phyloP scores from a whole-genome alignment of 768 basidiomycete species.

The Suillus occidentalis region DNA sequence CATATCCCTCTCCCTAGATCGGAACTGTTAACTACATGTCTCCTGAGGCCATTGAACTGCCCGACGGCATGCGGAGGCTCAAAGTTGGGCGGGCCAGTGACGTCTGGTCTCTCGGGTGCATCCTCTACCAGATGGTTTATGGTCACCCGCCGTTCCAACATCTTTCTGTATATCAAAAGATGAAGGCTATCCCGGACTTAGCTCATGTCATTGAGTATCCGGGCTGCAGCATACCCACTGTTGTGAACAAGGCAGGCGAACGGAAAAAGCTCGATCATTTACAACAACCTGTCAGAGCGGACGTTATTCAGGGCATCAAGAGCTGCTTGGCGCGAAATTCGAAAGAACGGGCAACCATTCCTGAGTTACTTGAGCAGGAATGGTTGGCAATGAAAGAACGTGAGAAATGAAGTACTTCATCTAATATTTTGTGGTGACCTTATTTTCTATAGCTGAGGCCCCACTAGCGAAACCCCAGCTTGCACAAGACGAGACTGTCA shows the following conservation, averaged over 20 bases:
- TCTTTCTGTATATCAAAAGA: constrained; percentile 81
- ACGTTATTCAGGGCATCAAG: constrained; percentile 82
- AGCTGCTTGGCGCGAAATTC: constrained; percentile 77
- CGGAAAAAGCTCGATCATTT: constrained; percentile 64
- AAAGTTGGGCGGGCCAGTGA: constrained; percentile 96
- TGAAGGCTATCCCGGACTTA: constrained; percentile 89
- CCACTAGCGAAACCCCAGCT: constrained; percentile 35
- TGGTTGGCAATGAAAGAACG: constrained; percentile 65
- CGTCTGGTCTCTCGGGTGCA: constrained; percentile 97
- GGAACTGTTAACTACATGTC: constrained; percentile 99
- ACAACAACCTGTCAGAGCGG: constrained; percentile 64
- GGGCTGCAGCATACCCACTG: constrained; percentile 53
- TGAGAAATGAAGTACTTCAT: constrained; percentile 15
- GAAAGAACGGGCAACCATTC: constrained; percentile 85
- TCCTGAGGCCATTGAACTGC: constrained; percentile 91
- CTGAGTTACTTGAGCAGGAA: constrained; percentile 77
- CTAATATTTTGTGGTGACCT: not conserved
- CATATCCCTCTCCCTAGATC: constrained; percentile 49
- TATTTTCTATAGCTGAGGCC: constrained; percentile 22
- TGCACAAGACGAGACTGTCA: constrained; percentile 61
- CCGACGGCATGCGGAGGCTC: constrained; percentile 82
- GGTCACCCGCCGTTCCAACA: constrained; percentile 91
- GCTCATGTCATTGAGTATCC: constrained; percentile 81
- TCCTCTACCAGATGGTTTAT: constrained; percentile 98
- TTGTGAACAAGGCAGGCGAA: constrained; percentile 34